Evolutionary conservation across 2,329 filamentous ascomycete genomes (phyloP).

Genomic region (Phialemonium atrogriseum): DNA sequence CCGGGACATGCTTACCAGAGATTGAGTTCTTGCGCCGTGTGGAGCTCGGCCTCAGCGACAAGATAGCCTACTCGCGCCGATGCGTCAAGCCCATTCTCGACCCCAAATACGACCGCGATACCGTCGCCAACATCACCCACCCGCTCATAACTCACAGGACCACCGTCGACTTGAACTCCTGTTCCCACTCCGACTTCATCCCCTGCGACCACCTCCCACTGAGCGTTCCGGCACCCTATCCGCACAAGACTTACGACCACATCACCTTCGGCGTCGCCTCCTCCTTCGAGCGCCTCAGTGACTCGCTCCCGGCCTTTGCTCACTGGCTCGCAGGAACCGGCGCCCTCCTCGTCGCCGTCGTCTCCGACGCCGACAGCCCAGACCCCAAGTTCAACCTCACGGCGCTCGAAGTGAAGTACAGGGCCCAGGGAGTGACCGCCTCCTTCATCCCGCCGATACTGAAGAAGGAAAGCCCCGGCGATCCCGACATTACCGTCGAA

Average conservation of each 20-base stretch:
- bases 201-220: slow-evolving; percentile 36
- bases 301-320: slow-evolving; percentile 41
- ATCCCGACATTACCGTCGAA: slow-evolving; percentile 29
- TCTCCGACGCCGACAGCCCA: slow-evolving; percentile 31
- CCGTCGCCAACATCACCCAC: slow-evolving; percentile 26
- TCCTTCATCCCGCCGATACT: slow-evolving; percentile 14
- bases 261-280: slow-evolving; percentile 52
- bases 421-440: slow-evolving; percentile 18
- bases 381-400: slow-evolving; percentile 9
- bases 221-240: slow-evolving; percentile 35
- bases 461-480: slow-evolving; percentile 14
- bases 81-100: slow-evolving; percentile 31
- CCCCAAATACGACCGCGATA: slow-evolving; percentile 23
- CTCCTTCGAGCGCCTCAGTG: slow-evolving; percentile 37
- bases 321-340: slow-evolving; percentile 47
- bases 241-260: slow-evolving; percentile 34
- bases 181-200: slow-evolving; percentile 14
- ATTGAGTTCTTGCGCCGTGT: slow-evolving; percentile 13
- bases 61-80: slow-evolving; percentile 33
- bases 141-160: slow-evolving; percentile 25
- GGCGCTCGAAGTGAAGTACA: slow-evolving; percentile 23
- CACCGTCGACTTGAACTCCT: slow-evolving; percentile 23
- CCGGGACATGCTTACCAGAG: slow-evolving; percentile 8
- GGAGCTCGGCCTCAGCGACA: slow-evolving; percentile 27
- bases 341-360: slow-evolving; percentile 41